A percentile compares a stretch with the other conserved stretches of the same genome.
These are phyloP conservation scores for Teratosphaeria viscida DNA, from an alignment of 2,329 filamentous ascomycete genomes.

Conservation along the genomic window DNA sequence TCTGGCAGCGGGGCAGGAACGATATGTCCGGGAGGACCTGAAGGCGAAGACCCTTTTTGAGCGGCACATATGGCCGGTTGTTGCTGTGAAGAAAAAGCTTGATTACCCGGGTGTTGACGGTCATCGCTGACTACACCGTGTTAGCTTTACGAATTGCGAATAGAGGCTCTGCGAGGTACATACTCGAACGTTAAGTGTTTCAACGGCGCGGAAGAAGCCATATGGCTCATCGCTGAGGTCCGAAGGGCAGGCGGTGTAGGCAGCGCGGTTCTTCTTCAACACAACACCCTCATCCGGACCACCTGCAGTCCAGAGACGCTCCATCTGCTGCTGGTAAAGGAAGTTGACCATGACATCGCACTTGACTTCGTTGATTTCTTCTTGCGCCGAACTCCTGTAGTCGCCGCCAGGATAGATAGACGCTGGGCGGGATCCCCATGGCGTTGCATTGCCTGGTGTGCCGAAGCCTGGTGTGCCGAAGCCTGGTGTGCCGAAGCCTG, in stretches of 20 bases:
- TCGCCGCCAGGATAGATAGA: slow-evolving; percentile 27
- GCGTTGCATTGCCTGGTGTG: slow-evolving; percentile 16
- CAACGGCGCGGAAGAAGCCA: slow-evolving; percentile 41
- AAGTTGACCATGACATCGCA: slow-evolving; percentile 54
- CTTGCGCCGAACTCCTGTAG: slow-evolving; percentile 30
- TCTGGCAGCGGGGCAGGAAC: slow-evolving; percentile 49
- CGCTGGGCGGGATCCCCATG: slow-evolving; percentile 24
- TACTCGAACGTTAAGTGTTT: slow-evolving; percentile 45
- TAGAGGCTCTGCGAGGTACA: slow-evolving; percentile 12
- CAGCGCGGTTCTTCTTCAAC: slow-evolving; percentile 41
- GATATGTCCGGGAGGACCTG: slow-evolving; percentile 51
- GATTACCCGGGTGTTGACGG: slow-evolving; percentile 55
- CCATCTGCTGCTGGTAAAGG: slow-evolving; percentile 52
- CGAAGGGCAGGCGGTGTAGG: slow-evolving; percentile 43
- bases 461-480: too few species aligned
- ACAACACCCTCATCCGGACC: slow-evolving; percentile 44
- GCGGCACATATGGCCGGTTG: slow-evolving; percentile 45
- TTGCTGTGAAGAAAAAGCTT: slow-evolving; percentile 47
- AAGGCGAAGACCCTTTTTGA: slow-evolving; percentile 47
- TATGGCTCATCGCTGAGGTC: slow-evolving; percentile 35
- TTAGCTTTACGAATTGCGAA: background rate
- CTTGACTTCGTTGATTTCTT: slow-evolving; percentile 44
- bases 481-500: too few species aligned
- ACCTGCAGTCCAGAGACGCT: slow-evolving; percentile 42
- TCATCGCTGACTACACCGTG: slow-evolving; percentile 51